Evolutionary conservation across 495 filamentous ascomycete genomes (phyloP), one percentile per base, ranked within the genome.

Genomic region (Neurospora sp.): DNA sequence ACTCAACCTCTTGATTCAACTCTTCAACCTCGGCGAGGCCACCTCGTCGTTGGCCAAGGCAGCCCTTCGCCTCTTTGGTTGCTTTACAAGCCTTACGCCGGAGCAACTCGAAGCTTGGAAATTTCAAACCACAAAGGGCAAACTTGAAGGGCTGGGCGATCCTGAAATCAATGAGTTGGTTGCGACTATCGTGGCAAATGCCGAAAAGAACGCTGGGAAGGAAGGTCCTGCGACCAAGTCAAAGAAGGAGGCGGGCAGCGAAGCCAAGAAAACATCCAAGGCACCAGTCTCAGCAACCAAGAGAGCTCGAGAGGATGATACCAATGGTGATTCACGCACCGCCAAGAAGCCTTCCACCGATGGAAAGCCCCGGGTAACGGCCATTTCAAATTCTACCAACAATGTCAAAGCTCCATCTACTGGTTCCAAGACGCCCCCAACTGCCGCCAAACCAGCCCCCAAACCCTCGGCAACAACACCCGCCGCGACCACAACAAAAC

Each of bases 91-190:
- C 3, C 27, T 79, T 69, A 85, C 92, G 79, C 89, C 88, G 70
- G 86, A 87, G 70, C 87, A 88, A 22, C 75, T 89, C 6, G 82
- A 92, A 70, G 89, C 87, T 72, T 88, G 89, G 22, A 94, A 94
- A 75, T 83, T 96, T 45, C 84, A 87, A 39, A 89, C 88, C 71
- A 79, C 91, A 14, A 80, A 89, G 3, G 86, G 87, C 5, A 87
- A 88, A 69, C 88, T 92, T 61, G 81, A 86, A 35, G 92, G 91
- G 78, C 88, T 88, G 72, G 91, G 92, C 4, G 89, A 90, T 71
- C 86, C 87, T 5, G 82, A 88, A 42, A 87, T 86, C 5, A 90
- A 90, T 14, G 77, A 74, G 9, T 76, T 84, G 71, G 78, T 86
- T 4, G 45, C 77, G 8, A 73, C 61, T 3, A 80, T 86, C 53